Base-by-base conservation (phyloP, 2,329 filamentous ascomycete genomes). In the Reticulascus tulasneorum region DNA sequence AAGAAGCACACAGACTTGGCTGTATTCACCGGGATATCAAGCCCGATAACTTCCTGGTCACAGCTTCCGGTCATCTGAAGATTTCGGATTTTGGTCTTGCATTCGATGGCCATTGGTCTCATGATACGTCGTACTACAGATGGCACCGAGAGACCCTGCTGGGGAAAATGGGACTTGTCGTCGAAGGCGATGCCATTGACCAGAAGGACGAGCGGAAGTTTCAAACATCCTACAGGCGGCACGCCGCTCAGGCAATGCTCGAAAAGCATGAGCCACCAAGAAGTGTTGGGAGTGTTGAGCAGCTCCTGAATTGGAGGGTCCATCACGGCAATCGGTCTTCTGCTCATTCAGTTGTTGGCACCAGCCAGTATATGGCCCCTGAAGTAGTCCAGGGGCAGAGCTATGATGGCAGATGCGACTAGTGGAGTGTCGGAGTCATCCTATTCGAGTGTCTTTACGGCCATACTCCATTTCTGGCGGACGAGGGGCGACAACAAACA, bases 11-110 rank as follows among this genome's bases (percentile, higher is more conserved):
- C 66, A 77, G 78, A 10, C 77, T 96, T 49, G 77, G 77, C 32
- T 96, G 89, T 73, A 95, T 98, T 30, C 93, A 98, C 57, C 84
- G 91, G 13, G 93, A 97, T 60, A 79, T 97, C 56, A 98, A 98
- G 59, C 93, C 91, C 0, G 91, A 97, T 68, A 98, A 98, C 52
- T 97, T 98, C 52, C 73, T 97, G 20, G 89, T 97, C 50, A 86
- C 85, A 8, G 77, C 86, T 1, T 84, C 85, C 13, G 90, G 93
- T 0, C 93, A 98, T 57, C 62, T 97, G 40, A 96, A 94, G 55
- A 95, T 97, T 24, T 94, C 90, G 0, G 93, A 98, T 52, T 98
- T 98, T 59, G 91, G 93, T 0, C 75, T 98, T 23, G 88, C 91
- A 1, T 97, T 97, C 55, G 86, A 96, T 54, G 90, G 91, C 1